Conservation (phyloP, 169 alveolate species). For the Plasmodium coatneyi region DNA sequence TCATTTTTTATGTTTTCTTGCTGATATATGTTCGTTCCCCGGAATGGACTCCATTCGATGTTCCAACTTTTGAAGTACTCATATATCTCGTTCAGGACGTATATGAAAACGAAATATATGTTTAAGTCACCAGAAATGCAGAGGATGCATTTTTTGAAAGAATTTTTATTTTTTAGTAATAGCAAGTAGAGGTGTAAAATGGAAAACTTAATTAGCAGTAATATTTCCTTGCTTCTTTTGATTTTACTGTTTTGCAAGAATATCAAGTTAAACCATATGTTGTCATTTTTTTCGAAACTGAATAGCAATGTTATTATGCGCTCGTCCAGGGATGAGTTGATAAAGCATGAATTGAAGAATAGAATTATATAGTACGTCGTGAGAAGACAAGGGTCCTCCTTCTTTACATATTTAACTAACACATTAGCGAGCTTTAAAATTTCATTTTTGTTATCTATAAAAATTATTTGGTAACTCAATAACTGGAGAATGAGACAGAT, state of each 20-base stretch:
- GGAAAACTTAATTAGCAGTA: conserved; percentile 60
- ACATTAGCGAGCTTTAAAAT: conserved; percentile 35
- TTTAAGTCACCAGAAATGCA: conserved; percentile 64
- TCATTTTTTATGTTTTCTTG: conserved; percentile 5
- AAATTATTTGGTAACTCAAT: conserved; percentile 33
- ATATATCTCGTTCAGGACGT: conserved; percentile 56
- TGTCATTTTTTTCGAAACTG: conserved; percentile 60
- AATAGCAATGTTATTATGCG: conserved; percentile 42
- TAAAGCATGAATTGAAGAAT: conserved; percentile 67
- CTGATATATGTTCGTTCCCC: background rate
- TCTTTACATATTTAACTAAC: conserved; percentile 49
- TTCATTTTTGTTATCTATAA: conserved; percentile 64
- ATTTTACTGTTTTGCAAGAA: conserved; percentile 39
- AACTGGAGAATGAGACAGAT: conserved; percentile 54
- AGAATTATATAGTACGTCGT: conserved; percentile 34
- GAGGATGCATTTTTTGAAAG: conserved; percentile 54
- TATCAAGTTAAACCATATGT: conserved; percentile 62
- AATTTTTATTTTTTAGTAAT: conserved; percentile 56
- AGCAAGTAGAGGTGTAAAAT: conserved; percentile 62
- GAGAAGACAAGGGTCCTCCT: conserved; percentile 11
- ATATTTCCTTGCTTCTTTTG: conserved; percentile 47
- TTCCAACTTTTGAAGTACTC: conserved; percentile 54
- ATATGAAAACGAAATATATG: conserved; percentile 60
- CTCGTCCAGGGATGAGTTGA: conserved; percentile 39
- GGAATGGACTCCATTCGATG: background rate